Conservation (phyloP, 345 rosid species). For the Salix koriyanagi region DNA sequence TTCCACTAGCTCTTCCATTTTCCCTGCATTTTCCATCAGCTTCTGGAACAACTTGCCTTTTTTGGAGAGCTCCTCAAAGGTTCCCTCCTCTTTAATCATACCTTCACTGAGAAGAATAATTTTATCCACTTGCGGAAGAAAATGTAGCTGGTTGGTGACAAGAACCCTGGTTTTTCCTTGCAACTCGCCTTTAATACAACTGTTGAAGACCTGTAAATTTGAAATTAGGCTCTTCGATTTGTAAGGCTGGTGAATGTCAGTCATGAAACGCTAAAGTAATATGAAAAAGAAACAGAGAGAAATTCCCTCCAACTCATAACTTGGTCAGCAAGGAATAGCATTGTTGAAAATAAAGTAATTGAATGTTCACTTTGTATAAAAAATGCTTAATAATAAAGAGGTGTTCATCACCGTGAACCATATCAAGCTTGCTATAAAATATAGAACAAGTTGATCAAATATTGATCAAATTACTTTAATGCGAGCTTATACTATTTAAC, state of each 20-base stretch:
- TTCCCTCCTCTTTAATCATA: constrained; percentile 84
- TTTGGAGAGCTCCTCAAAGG: constrained; percentile 73
- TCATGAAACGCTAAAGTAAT: too few relatives aligned
- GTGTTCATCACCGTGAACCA: not conserved
- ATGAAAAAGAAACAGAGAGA: not conserved
- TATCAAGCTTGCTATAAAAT: not conserved
- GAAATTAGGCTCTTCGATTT: not conserved
- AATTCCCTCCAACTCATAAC: not conserved
- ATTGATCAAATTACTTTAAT: not conserved
- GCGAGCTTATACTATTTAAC: not conserved
- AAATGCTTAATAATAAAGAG: not conserved
- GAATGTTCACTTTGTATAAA: not conserved
- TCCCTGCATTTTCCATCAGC: constrained; percentile 99
- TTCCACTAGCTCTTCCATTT: constrained; percentile 69
- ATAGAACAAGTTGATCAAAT: not conserved
- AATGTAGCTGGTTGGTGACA: constrained; percentile 98
- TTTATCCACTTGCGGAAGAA: constrained; percentile 93
- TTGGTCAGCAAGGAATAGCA: not conserved
- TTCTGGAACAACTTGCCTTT: constrained; percentile 71
- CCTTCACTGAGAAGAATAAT: constrained; percentile 91
- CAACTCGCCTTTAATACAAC: constrained; percentile 79
- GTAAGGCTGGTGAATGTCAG: not conserved
- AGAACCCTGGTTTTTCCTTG: constrained; percentile 85
- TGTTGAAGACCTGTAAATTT: constrained; percentile 75
- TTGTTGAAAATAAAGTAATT: not conserved